Evolutionary conservation across 2,329 filamentous ascomycete species (phyloP).

Genomic region (Sarocladium strictum): DNA sequence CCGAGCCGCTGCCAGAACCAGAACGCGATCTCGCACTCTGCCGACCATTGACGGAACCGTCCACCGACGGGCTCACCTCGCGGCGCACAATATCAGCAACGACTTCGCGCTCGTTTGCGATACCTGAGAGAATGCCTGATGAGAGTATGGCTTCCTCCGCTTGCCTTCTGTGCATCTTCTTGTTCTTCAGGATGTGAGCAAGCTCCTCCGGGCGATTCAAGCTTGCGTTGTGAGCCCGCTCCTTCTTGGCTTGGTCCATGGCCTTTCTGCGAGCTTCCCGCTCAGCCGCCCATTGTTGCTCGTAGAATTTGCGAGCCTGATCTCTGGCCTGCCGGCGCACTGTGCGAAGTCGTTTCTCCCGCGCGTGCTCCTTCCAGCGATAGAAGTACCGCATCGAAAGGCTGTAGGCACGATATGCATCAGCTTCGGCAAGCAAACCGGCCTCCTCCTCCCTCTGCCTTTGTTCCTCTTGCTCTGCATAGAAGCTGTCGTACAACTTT

Average conservation of each 20-base stretch:
- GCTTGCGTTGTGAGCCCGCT: slow-evolving; percentile 11
- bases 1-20: not conserved
- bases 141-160: slow-evolving; percentile 34
- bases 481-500: slow-evolving; percentile 33
- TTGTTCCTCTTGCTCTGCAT: slow-evolving; percentile 34
- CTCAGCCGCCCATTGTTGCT: slow-evolving; percentile 18
- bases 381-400: slow-evolving; percentile 51
- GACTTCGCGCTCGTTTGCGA: slow-evolving; percentile 30
- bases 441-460: slow-evolving; percentile 42
- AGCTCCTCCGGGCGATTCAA: slow-evolving; percentile 30
- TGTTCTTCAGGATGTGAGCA: slow-evolving; percentile 25
- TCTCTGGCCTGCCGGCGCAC: slow-evolving; percentile 47
- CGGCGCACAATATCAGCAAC: slow-evolving; percentile 29
- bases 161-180: slow-evolving; percentile 22
- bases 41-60: not conserved
- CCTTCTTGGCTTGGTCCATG: slow-evolving; percentile 13
- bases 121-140: slow-evolving; percentile 34
- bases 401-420: slow-evolving; percentile 41
- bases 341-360: slow-evolving; percentile 41
- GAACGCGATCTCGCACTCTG: not conserved
- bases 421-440: slow-evolving; percentile 37
- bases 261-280: slow-evolving; percentile 15
- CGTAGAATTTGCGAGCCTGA: slow-evolving; percentile 40
- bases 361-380: slow-evolving; percentile 44
- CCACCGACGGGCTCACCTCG: slow-evolving; percentile 16